These are phyloP conservation scores for Boletus reticulatus DNA, from an alignment of 768 basidiomycete genomes.

Conservation along the genomic window DNA sequence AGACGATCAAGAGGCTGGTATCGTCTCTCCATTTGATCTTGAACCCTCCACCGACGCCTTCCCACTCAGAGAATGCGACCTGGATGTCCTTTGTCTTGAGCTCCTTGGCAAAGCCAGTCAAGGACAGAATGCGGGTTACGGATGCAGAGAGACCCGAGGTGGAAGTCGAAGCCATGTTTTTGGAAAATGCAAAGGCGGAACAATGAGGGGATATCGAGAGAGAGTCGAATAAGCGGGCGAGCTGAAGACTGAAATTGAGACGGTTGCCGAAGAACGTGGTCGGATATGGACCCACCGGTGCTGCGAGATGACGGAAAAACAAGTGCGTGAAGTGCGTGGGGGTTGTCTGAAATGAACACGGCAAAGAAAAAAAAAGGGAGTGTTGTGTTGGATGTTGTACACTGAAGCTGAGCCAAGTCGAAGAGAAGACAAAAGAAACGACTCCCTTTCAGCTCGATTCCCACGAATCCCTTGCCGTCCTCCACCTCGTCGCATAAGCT, in stretches of 20 bases:
- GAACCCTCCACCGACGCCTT: constrained; percentile 83
- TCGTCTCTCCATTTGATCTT: constrained; percentile 99
- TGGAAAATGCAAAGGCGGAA: background rate
- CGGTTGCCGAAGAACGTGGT: constrained; percentile 33
- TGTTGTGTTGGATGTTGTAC: constrained; percentile 30
- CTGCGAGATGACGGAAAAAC: background rate
- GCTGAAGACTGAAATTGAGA: constrained; percentile 12
- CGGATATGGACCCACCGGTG: constrained; percentile 4
- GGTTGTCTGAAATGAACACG: background rate
- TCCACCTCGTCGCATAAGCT: background rate
- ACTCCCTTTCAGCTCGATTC: constrained; percentile 5
- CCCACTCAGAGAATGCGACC: constrained; percentile 85
- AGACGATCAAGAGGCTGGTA: constrained; percentile 92
- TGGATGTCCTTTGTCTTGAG: constrained; percentile 98
- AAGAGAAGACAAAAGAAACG: constrained; percentile 17
- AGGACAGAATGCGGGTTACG: constrained; percentile 90
- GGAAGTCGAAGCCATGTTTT: constrained; percentile 58
- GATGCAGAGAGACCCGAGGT: constrained; percentile 87
- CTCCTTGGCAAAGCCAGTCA: constrained; percentile 92
- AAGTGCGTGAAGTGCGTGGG: constrained; percentile 10
- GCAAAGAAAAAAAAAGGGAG: constrained; percentile 17
- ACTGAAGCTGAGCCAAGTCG: constrained; percentile 2
- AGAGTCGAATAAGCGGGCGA: constrained; percentile 14
- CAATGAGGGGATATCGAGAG: constrained; percentile 8
- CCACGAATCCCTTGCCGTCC: constrained; percentile 14